These are phyloP conservation scores for Linderniella brevidens DNA, from an alignment of 257 asterid species.

Conservation along the genomic window DNA sequence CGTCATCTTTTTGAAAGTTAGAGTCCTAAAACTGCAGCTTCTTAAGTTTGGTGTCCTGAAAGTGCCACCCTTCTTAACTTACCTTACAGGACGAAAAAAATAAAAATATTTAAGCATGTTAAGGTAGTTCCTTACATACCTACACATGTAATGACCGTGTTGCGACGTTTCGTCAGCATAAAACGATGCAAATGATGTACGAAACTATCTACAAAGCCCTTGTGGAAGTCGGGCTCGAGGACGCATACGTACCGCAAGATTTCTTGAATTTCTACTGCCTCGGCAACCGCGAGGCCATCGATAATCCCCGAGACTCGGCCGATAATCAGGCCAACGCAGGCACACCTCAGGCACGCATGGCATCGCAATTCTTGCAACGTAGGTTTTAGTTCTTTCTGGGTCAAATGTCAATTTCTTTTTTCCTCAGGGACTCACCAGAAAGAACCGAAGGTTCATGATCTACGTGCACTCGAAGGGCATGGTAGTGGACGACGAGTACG, in stretches of 20 bases:
- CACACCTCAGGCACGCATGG: slow-evolving; percentile 58
- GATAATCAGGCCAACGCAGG: slow-evolving; percentile 38
- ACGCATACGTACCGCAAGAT: slow-evolving; percentile 69
- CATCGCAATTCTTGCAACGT: slow-evolving; percentile 1
- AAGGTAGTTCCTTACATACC: too few species aligned
- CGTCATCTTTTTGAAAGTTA: too few species aligned
- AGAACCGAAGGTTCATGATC: slow-evolving; percentile 83
- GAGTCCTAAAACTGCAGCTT: too few species aligned
- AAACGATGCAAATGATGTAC: slow-evolving; percentile 99
- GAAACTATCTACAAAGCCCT: slow-evolving; percentile 86
- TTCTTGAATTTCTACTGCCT: slow-evolving; percentile 81
- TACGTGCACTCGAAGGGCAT: slow-evolving; percentile 96
- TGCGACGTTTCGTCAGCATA: slow-evolving; percentile 36
- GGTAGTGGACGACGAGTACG: slow-evolving; percentile 90
- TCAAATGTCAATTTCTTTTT: not conserved
- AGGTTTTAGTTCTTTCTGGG: not conserved
- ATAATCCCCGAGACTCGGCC: slow-evolving; percentile 14
- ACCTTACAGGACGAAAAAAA: too few species aligned
- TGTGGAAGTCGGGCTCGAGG: slow-evolving; percentile 90
- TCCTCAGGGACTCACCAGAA: slow-evolving; percentile 64
- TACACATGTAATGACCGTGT: too few species aligned
- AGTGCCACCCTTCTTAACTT: too few species aligned
- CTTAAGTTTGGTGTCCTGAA: too few species aligned
- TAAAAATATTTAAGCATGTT: too few species aligned
- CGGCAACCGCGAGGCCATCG: slow-evolving; percentile 71